Evolutionary conservation across 2,329 filamentous ascomycete species (phyloP).

Genomic region (Ceratocystis eucalypticola): DNA sequence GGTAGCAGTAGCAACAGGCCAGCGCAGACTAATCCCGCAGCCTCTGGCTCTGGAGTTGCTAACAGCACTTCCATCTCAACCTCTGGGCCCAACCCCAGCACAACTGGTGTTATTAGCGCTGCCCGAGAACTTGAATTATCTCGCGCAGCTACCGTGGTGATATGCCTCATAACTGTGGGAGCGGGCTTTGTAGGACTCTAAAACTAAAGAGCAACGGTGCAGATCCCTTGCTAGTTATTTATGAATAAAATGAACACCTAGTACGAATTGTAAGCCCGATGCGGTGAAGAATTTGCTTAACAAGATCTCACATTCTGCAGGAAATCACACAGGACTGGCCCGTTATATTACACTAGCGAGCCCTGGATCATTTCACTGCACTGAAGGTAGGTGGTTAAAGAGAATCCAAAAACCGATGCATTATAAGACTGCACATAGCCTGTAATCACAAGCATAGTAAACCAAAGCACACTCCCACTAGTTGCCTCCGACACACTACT

Average conservation of each 20-base stretch:
- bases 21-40: neutral
- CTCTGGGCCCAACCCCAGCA: neutral
- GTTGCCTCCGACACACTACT: neutral
- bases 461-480: neutral
- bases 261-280: neutral
- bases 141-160: conserved; percentile 14
- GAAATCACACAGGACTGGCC: neutral
- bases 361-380: neutral
- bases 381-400: neutral
- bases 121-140: conserved; percentile 14
- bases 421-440: neutral
- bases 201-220: neutral
- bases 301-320: no score
- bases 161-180: conserved; percentile 18
- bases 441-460: neutral
- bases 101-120: conserved; percentile 4
- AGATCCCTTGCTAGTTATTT: neutral
- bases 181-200: conserved; percentile 18
- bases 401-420: neutral
- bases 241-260: neutral
- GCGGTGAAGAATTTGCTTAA: no score
- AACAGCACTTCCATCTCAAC: neutral
- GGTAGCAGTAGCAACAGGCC: neutral
- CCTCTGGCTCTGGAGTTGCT: conserved; percentile 7
- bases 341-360: neutral